Percentiles rank a stretch among this genome's conserved stretches.
Evolutionary conservation across 2,329 filamentous ascomycete genomes (phyloP).

Genomic region (Colletotrichum cereale): DNA sequence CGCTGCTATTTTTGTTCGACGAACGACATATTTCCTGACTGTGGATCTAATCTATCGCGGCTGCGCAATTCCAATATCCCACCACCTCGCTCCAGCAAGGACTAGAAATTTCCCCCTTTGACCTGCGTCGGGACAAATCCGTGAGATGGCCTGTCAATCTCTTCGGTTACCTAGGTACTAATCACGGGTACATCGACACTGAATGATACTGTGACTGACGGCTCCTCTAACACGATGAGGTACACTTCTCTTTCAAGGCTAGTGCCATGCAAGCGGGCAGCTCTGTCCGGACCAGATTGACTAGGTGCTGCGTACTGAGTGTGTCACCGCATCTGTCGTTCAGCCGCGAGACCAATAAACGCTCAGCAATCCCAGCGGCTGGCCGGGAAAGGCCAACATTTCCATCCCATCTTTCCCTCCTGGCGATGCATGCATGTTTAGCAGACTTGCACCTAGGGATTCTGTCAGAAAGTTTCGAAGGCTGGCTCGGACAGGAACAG

Average conservation of each 20-base stretch:
- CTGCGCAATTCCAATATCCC: conserved; percentile 12
- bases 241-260: conserved; percentile 10
- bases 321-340: conserved; percentile 1
- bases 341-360: not conserved
- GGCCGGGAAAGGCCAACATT: conserved; percentile 7
- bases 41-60: not conserved
- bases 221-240: conserved; percentile 12
- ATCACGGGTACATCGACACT: not conserved
- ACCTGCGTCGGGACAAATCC: not conserved
- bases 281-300: conserved; percentile 10
- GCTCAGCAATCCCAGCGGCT: conserved; percentile 17
- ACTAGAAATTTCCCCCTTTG: not conserved
- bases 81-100: not conserved
- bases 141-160: conserved; percentile 7
- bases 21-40: not conserved
- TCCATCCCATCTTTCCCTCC: conserved; percentile 28
- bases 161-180: not conserved
- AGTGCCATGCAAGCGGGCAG: not conserved
- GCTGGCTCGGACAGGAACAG: conserved; percentile 25
- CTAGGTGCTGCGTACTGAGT: too few relatives aligned
- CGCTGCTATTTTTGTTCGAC: conserved; percentile 21
- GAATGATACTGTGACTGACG: not conserved
- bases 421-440: conserved; percentile 27
- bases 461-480: conserved; percentile 18
- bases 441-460: conserved; percentile 29